phyloP scores from a whole-genome alignment of 2,329 filamentous ascomycete genomes.

The Alternaria triticimaculans region DNA sequence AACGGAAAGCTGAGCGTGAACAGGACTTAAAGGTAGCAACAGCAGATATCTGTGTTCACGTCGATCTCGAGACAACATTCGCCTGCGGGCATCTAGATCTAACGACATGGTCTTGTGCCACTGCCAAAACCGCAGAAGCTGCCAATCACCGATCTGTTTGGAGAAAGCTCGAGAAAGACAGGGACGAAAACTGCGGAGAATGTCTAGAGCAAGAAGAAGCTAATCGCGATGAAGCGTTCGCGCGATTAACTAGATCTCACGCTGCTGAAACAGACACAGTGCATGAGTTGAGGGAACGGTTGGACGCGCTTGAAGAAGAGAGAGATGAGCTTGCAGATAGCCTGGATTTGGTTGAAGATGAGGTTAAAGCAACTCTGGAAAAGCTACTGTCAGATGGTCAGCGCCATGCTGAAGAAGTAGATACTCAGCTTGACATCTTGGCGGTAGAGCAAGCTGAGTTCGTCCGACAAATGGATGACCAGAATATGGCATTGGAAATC shows the following conservation, averaged over 20 bases:
- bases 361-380: not conserved
- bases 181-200: not conserved
- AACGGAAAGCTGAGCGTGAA: not conserved
- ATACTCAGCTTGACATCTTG: not conserved
- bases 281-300: not conserved
- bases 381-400: not conserved
- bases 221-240: not conserved
- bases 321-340: not conserved
- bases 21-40: not conserved
- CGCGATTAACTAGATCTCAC: not conserved
- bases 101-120: not conserved
- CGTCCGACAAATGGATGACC: not conserved
- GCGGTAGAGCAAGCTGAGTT: not conserved
- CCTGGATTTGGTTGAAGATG: not conserved
- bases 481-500: not conserved
- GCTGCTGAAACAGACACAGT: not conserved
- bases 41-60: not conserved
- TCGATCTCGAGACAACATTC: not conserved
- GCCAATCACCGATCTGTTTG: not conserved
- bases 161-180: not conserved
- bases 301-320: not conserved
- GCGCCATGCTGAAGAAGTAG: not conserved
- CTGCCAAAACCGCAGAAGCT: not conserved
- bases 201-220: not conserved
- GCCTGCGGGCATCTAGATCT: too few relatives aligned